Evolutionary conservation across 2,329 filamentous ascomycete species (phyloP), one percentile per base, ranked within the genome.

Genomic region (Endoconidiophora polonica): DNA sequence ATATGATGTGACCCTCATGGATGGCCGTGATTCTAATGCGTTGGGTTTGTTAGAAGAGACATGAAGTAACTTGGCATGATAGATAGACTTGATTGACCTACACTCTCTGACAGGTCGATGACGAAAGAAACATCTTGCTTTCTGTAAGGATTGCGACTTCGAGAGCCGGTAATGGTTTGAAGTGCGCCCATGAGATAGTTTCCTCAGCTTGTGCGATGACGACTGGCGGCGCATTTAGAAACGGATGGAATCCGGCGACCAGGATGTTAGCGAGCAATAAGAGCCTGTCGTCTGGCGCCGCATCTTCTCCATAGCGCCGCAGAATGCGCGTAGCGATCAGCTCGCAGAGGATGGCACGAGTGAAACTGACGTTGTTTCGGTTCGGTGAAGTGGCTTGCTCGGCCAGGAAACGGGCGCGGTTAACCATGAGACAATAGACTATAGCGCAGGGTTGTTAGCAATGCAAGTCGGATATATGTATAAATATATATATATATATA

Each of bases 81-180:
- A 22, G 6, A 14, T 9, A 39, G 20, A 16, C 24, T 5, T 18
- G 12, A 12, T 46, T 37, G 22, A 63, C 65, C 55, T 61, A 69
- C 66, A 93, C 82, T 63, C 82, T 83, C 60, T 88, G 83, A 55
- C 82, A 88, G 2, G 85, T 81, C 0, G 83, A 82, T 39, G 82
- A 81, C 62, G 79, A 80, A 33, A 91, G 67, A 52, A 93, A 86
- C 51, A 77, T 68, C 62, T 88, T 90, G 62, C 82, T 85, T 62
- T 88, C 83, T 1, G 81, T 86, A 37, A 91, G 70, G 55, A 91
- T 91, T 48, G 85, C 86, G 29, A 91, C 76, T 64, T 93, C 86
- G 5, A 93, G 71, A 10, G 85, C 82, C 0, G 84, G 86, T 51
- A 90, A 65, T 48, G 80, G 83, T 55, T 77, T 66, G 53, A 71